Evolutionary conservation across 306 rosid species (phyloP).

Genomic region (Acacia crassicarpa): DNA sequence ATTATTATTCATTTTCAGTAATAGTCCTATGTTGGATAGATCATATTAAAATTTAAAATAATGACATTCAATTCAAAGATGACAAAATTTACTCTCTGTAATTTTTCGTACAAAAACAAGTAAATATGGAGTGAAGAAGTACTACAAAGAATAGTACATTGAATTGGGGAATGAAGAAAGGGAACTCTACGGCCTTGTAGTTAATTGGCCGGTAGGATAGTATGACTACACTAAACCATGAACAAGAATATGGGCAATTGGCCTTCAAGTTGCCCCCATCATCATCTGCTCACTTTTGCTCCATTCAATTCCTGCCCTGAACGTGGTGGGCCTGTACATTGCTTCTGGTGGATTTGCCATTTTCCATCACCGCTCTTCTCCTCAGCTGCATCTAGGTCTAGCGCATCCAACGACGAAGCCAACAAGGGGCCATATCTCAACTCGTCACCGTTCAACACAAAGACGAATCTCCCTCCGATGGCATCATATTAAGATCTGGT

Average conservation of each 20-base stretch:
- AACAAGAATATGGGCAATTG: not conserved
- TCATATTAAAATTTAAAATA: too few relatives aligned
- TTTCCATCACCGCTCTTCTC: not conserved
- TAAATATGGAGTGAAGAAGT: not conserved
- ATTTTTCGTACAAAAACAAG: too few relatives aligned
- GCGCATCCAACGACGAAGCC: not conserved
- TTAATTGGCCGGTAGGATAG: not conserved
- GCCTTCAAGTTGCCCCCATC: not conserved
- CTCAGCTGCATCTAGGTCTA: not conserved
- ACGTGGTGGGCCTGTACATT: not conserved
- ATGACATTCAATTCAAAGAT: too few relatives aligned
- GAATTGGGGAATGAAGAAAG: conserved; percentile 31
- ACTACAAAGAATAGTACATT: conserved; percentile 59
- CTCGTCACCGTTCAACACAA: conserved; percentile 42
- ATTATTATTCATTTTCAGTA: too few relatives aligned
- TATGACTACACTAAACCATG: not conserved
- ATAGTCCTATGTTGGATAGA: too few relatives aligned
- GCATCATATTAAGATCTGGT: conserved; percentile 82
- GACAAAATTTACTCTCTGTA: too few relatives aligned
- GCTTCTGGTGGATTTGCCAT: not conserved
- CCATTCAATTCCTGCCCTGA: not conserved
- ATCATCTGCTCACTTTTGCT: not conserved
- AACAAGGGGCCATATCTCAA: conserved; percentile 17
- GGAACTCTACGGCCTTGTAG: not conserved
- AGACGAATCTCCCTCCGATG: conserved; percentile 49